phyloP scores from a whole-genome alignment of 495 filamentous ascomycete species.

The Parmelia sp. region DNA sequence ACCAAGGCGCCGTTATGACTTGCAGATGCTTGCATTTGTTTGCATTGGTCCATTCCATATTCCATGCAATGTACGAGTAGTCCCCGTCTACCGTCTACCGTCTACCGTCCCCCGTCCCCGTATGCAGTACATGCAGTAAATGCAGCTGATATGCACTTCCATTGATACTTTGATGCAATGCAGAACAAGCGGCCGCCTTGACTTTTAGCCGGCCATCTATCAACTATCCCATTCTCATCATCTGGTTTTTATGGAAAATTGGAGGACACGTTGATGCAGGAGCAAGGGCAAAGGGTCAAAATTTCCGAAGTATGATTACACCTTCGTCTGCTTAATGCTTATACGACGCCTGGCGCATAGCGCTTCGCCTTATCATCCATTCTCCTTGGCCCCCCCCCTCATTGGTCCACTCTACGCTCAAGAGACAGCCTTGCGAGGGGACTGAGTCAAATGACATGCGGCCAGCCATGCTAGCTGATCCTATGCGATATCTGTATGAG shows the following conservation, averaged over 20 bases:
- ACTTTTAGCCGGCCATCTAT: too few relatives aligned
- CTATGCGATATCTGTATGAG: constrained; percentile 3
- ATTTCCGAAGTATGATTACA: constrained; percentile 12
- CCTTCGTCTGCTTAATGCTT: too few relatives aligned
- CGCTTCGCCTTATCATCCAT: constrained; percentile 6
- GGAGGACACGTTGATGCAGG: neutral
- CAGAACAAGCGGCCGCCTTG: constrained; percentile 5
- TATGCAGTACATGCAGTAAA: neutral
- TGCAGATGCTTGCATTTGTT: constrained; percentile 7
- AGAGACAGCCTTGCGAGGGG: neutral
- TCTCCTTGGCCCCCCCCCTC: neutral
- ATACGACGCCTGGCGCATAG: constrained; percentile 23
- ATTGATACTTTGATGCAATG: too few relatives aligned
- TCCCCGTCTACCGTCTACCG: too few relatives aligned
- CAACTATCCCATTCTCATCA: too few relatives aligned
- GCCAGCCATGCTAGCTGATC: constrained; percentile 6
- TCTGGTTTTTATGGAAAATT: too few relatives aligned
- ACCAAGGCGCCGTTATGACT: neutral
- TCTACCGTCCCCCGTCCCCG: too few relatives aligned
- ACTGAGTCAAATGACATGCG: constrained; percentile 10
- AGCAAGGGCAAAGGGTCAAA: neutral
- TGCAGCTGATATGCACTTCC: too few relatives aligned
- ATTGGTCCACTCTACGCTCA: constrained; percentile 12
- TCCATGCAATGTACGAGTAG: too few relatives aligned
- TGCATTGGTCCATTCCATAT: too few relatives aligned